Evolutionary conservation across 306 rosid genomes (phyloP).

Genomic region (Lagenaria siceraria): DNA sequence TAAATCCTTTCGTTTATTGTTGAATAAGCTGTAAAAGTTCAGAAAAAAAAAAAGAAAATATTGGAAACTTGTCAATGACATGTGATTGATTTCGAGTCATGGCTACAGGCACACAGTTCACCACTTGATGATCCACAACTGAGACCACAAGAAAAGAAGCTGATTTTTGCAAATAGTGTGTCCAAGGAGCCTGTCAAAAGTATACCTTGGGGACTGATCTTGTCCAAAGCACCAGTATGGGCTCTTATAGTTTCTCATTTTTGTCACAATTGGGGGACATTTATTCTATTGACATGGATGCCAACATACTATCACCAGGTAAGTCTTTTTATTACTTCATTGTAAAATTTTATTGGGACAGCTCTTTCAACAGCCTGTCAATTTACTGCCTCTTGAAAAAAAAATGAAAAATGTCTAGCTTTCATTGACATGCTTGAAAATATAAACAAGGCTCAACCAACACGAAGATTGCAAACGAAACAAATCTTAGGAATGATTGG

Average conservation of each 20-base stretch:
- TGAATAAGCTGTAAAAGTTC: neutral
- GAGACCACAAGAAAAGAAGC: slow-evolving; percentile 69
- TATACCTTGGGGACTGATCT: slow-evolving; percentile 81
- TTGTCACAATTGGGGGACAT: slow-evolving; percentile 99
- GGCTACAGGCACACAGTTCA: slow-evolving; percentile 71
- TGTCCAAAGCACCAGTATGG: slow-evolving; percentile 96
- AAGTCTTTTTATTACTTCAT: slow-evolving; percentile 14
- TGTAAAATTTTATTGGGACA: neutral
- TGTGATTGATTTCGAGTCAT: slow-evolving; percentile 8
- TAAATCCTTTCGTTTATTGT: neutral
- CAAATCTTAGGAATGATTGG: neutral
- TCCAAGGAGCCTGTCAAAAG: slow-evolving; percentile 77
- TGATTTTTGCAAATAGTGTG: slow-evolving; percentile 37
- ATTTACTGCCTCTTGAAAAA: neutral
- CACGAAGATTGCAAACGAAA: neutral
- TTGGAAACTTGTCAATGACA: neutral
- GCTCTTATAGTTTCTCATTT: slow-evolving; percentile 88
- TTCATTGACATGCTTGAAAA: neutral
- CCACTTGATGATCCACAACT: slow-evolving; percentile 92
- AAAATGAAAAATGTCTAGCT: neutral
- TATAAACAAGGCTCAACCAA: neutral
- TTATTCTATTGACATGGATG: slow-evolving; percentile 99
- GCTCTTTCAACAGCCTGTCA: neutral
- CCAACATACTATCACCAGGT: slow-evolving; percentile 98
- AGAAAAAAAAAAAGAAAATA: neutral